Base-by-base conservation (phyloP, 192 early-diverging fungal genomes). In the Umbelopsis ramanniana region DNA sequence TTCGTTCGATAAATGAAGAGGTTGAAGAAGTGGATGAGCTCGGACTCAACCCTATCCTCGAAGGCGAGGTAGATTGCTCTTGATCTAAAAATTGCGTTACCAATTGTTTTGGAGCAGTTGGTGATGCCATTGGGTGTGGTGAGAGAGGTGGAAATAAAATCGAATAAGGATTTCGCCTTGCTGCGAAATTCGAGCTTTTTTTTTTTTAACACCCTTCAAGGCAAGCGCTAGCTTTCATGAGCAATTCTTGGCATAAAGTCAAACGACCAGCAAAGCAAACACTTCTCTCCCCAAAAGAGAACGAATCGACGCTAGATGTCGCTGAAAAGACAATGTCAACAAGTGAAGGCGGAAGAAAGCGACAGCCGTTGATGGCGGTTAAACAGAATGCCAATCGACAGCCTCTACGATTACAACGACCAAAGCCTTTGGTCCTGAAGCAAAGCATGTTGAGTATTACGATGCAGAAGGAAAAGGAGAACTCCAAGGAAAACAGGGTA, bases 211-310 rank as follows among this genome's bases (percentile, higher is more conserved):
- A 6, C 26, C 29, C 15, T 11, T 11, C 6, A 29, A 11, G 4
- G 15, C 26, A 12, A 37, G 11, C 26, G 2, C 15, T 63, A 14
- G 26, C 26, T n/a, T 8, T 29, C 8, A 63, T 63, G 57, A 63
- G 57, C 33, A 63, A 37, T 17, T n/a, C 12, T n/a, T 63, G 57
- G 57, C 57, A 63, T 6, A 63, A 63, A 37, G 57, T 35, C 12
- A 29, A 26, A 37, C 26, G 57, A 19, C 57, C 57, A 37, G 0
- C 57, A 11, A 38, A 63, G 37, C 57, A 63, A 63, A 38, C 57
- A 29, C 57, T 37, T 9, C 33, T 63, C 14, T 33, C 33, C 17
- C 57, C 33, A 63, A 63, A 63, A 63, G 33, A 17, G 8, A 63
- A 37, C 4, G 57, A 63, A 11, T 12, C 17, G 12, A 5, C 14